Evolutionary conservation across 2,329 filamentous ascomycete species (phyloP).

Genomic region (Plectosphaerella plurivora): DNA sequence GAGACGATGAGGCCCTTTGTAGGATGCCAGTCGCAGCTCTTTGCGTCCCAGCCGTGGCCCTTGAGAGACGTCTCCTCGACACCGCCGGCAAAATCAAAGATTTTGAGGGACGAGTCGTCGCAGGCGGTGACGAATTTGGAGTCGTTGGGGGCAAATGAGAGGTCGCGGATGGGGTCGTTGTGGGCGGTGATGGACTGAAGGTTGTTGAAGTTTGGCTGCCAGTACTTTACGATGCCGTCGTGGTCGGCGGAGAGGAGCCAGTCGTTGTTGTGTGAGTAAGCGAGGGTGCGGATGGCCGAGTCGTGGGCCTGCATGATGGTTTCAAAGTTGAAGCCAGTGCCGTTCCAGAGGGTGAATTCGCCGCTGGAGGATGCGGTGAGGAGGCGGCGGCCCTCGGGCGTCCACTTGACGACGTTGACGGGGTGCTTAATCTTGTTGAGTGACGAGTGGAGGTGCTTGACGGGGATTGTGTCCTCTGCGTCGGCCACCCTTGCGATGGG

Average conservation of each 20-base stretch:
- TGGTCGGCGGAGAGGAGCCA: constrained; percentile 96
- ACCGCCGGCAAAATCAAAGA: constrained; percentile 91
- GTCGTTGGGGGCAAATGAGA: constrained; percentile 92
- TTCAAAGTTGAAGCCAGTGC: constrained; percentile 98
- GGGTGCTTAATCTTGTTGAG: constrained; percentile 98
- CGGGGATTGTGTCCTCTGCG: constrained; percentile 82
- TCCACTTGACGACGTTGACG: constrained; percentile 96
- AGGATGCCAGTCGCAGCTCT: constrained; percentile 96
- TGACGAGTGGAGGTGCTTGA: constrained; percentile 96
- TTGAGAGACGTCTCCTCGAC: constrained; percentile 77
- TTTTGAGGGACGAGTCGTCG: constrained; percentile 89
- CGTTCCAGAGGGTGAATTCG: constrained; percentile 98
- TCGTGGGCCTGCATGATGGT: constrained; percentile 99
- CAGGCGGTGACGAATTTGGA: constrained; percentile 94
- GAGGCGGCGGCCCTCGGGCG: constrained; percentile 85
- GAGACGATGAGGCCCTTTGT: constrained; percentile 91
- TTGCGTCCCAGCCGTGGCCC: constrained; percentile 98
- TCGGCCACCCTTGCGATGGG: constrained; percentile 70
- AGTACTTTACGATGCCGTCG: constrained; percentile 94
- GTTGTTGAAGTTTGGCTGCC: constrained; percentile 99
- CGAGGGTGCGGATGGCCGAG: constrained; percentile 73
- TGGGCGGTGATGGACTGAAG: constrained; percentile 93
- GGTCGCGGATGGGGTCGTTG: constrained; percentile 80
- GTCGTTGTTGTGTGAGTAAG: constrained; percentile 93
- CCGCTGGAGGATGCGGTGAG: constrained; percentile 94